Conservation (phyloP, 192 early-diverging fungal species). For the Rhizophlyctis rosea region DNA sequence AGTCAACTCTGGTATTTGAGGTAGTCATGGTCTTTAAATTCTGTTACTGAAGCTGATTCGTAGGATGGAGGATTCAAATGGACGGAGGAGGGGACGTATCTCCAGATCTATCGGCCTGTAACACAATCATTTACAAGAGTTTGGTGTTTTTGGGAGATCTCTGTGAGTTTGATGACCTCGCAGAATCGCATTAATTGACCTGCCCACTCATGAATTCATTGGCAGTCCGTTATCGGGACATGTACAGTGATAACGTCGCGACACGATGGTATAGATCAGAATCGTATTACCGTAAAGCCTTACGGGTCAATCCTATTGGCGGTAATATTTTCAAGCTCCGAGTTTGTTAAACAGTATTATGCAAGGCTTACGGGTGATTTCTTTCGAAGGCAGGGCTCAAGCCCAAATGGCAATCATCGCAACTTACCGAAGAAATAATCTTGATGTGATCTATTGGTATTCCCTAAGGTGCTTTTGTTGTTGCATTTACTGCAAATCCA, state of each 20-base stretch:
- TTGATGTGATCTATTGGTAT: conserved; percentile 43
- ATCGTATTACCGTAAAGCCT: conserved; percentile 17
- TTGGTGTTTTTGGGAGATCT: conserved; percentile 37
- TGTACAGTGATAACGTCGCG: neutral
- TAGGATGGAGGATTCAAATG: too few species aligned
- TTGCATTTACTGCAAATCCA: too few species aligned
- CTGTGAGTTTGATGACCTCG: conserved; percentile 18
- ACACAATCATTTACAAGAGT: conserved; percentile 19
- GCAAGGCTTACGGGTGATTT: neutral
- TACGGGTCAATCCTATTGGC: conserved; percentile 22
- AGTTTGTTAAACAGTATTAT: conserved; percentile 11
- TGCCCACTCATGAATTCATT: too few species aligned
- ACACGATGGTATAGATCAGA: conserved; percentile 8
- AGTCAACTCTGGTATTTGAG: too few species aligned
- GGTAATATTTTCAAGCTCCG: too few species aligned
- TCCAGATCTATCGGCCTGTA: too few species aligned
- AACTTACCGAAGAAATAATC: conserved; percentile 20
- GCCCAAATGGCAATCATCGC: conserved; percentile 42
- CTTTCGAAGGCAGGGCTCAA: conserved; percentile 33
- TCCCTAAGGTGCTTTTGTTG: conserved; percentile 34
- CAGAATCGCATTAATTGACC: neutral
- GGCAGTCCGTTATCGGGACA: conserved; percentile 17
- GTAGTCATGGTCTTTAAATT: too few species aligned
- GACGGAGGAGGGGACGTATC: too few species aligned
- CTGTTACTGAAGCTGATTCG: too few species aligned